Base-by-base conservation (phyloP, 164 flowering plant genomes). In the Kalanchoe fedtschenkoi region DNA sequence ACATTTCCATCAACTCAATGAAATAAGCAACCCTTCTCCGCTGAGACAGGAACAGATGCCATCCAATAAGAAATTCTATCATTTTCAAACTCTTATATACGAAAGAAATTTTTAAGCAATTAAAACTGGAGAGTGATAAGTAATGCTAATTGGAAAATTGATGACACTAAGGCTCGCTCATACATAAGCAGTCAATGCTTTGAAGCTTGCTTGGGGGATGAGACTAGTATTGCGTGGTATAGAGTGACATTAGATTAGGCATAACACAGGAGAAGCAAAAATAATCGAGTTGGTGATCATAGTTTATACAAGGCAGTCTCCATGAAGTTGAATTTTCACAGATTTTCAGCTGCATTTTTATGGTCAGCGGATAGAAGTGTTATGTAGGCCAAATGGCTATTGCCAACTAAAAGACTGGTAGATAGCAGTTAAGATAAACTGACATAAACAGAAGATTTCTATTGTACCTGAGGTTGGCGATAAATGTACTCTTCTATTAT, bases 401-500 rank as follows among this genome's bases (percentile, higher is more conserved):
- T 21, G 7, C 24, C 26, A n/a, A 30, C 44, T 14, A 6, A 42
- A 30, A 55, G 19, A 15, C 55, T 21, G 21, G 3, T 22, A 68
- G 43, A 57, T 29, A 17, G 22, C 43, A 24, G 17, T 53, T 62
- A 32, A 65, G 11, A 39, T 33, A 16, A 53, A 32, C 28, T 22
- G 21, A 62, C 54, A 37, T 29, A 51, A 29, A 24, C 26, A 22
- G 35, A 9, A 59, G 4, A 62, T 37, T 29, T 28, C 29, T 19
- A 34, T 51, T 16, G 44, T 75, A 90, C 99, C 97, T 93, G 99
- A 64, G 81, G 83, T 34, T 33, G 77, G 42, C 83, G 76, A 71
- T 93, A 93, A n/a, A 90, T 93, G 72, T 93, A 93, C 75, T 93
- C 99, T 80, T 93, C 99, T 26, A 83, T 71, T 62, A 93, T 93